These are phyloP conservation scores for Alternaria alternata DNA, from an alignment of 2,329 filamentous ascomycete genomes.

Conservation along the genomic window DNA sequence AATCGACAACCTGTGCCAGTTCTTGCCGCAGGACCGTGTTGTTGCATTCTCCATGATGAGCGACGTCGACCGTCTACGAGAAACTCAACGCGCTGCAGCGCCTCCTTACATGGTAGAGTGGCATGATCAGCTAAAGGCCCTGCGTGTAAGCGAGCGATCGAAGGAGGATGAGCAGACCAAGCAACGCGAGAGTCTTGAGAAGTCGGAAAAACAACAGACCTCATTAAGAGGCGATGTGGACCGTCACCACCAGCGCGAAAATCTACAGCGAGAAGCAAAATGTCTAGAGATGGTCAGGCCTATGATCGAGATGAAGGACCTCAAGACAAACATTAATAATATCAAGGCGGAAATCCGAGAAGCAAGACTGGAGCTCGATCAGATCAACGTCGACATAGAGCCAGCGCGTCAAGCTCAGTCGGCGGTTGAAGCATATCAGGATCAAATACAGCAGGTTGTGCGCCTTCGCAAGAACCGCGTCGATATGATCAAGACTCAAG, in stretches of 20 bases:
- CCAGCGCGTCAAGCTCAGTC: constrained; percentile 76
- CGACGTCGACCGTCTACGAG: constrained; percentile 80
- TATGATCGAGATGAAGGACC: constrained; percentile 69
- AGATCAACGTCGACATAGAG: constrained; percentile 67
- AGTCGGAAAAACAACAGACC: constrained; percentile 75
- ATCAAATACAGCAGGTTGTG: constrained; percentile 64
- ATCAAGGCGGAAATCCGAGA: constrained; percentile 65
- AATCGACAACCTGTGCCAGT: constrained; percentile 97
- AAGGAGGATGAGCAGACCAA: constrained; percentile 65
- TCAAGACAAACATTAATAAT: constrained; percentile 58
- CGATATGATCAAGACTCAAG: constrained; percentile 62
- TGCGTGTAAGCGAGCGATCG: constrained; percentile 74
- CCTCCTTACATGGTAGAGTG: constrained; percentile 79
- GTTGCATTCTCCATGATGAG: constrained; percentile 89
- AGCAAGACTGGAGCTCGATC: constrained; percentile 65
- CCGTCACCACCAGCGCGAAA: constrained; percentile 77
- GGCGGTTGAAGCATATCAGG: constrained; percentile 72
- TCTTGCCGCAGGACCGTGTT: constrained; percentile 93
- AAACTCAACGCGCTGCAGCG: constrained; percentile 89
- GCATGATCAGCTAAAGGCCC: constrained; percentile 76
- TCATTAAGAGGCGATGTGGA: constrained; percentile 83
- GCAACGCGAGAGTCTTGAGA: constrained; percentile 69
- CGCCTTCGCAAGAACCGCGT: constrained; percentile 64
- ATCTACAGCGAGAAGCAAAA: constrained; percentile 68
- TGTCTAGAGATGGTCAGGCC: constrained; percentile 72